Evolutionary conservation across 2,329 filamentous ascomycete species (phyloP), one percentile per base, ranked within the genome.

Genomic region (Xylaria hypoxylon): DNA sequence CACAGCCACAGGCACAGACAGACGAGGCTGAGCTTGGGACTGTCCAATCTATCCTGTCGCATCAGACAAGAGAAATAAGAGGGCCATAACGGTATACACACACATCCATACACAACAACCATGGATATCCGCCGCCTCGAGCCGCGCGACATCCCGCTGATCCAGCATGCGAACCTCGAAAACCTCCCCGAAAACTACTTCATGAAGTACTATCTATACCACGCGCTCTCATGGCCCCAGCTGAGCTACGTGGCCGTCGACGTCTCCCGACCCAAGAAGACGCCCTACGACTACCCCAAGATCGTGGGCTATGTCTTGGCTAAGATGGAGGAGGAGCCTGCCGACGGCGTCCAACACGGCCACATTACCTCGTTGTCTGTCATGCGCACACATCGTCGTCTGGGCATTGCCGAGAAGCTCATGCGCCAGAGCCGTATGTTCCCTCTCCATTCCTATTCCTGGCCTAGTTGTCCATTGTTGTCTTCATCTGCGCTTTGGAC

Each of bases 151-250:
- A 92, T 96, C 72, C 93, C 93, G 72, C 90, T 96, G 78, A 94
- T 99, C 78, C 96, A 99, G 83, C 94, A 96, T 81, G 95, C 95
- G 78, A 98, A 99, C 85, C 94, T 99, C 79, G 97, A 96, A 80
- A 99, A 99, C 84, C 87, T 99, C 60, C 96, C 96, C 71, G 96
- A 99, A 82, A 99, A 99, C 86, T 99, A 99, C 88, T 98, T 98
- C 80, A 92, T 97, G 82, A 99, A 99, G 87, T 99, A 99, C 87
- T 99, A 99, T 85, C 90, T 99, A 77, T 99, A 99, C 87, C 96
- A 99, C 82, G 94, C 95, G 17, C 89, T 98, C 72, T 97, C 94
- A 74, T 99, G 96, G 96, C 96, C 96, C 51, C 95, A 98, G 82
- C 89, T 99, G 71, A 95, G 91, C 81, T 98, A 94, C 81, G 95